Evolutionary conservation across 108 stramenopile genomes (phyloP), one percentile per base, ranked within the genome.

Genomic region (Skeletonema grethae): DNA sequence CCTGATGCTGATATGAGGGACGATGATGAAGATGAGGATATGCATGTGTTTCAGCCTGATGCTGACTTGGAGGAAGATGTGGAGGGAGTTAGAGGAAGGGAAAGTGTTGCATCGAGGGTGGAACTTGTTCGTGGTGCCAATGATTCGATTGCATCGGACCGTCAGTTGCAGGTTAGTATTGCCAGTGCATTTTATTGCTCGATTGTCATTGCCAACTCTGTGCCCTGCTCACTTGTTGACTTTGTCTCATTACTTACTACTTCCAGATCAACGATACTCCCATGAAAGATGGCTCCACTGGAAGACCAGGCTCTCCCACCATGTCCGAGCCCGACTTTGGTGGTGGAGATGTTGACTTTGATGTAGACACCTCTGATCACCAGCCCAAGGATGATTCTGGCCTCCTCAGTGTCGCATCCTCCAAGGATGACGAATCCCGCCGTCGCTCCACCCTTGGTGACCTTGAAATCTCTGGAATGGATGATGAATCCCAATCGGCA

Each of bases 91-190:
- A 16, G 70, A 69, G 57, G 91, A 79, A 25, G 77, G 64, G 39
- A 77, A 60, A 79, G 78, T 69, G 62, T 57, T 18, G 79, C 85
- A 16, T 89, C 88, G 12, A 87, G 93, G 53, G 84, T 92, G 39
- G 95, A 96, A 78, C 55, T 96, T 38, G 87, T 88, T 57, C 89
- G 95, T 59, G 90, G 80, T 20, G 83, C 83, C 1, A 62, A 78
- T 60, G 80, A 77, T 73, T 81, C 80, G 13, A 60, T 81, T 58
- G 56, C 80, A 7, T 76, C 75, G 25, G 80, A 81, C 66, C 75
- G 80, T 31, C 70, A 67, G 61, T 39, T 79, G 32, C 69, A 78
- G 86, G 88, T 89, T 50, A 34, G 86, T 78, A 32, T 31, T 25
- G 2, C 22, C 7, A 34, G 32, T 34, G 32, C 32, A 10, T 64